Base-by-base conservation (phyloP, 768 basidiomycete species). In the Suillus subalutaceus region DNA sequence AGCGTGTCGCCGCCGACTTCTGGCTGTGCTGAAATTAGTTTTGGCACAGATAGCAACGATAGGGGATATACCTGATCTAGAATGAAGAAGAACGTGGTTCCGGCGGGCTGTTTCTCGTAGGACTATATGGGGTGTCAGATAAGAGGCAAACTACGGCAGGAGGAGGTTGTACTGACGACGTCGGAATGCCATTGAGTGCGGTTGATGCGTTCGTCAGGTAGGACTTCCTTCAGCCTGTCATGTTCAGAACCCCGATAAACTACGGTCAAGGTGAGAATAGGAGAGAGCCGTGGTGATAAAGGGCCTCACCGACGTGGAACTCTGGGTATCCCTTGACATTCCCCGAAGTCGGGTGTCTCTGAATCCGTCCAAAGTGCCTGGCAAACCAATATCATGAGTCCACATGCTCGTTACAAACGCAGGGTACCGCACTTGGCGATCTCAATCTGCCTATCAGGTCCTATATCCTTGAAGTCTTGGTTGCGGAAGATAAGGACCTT, bases 391-490 rank as follows among this genome's bases (percentile, higher is more conserved):
- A 40, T 37, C 3, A 35, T 48, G 23, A 35, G 55, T 41, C 12
- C 16, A n/a, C 18, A 13, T 6, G 2, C 12, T 6, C 35, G 3
- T n/a, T n/a, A 15, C 9, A 63, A 60, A 38, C 3, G 65, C 70
- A 18, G 35, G 12, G 30, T 30, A 46, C 2, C 57, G 20, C 58
- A 82, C 83, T 74, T 79, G 9, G 83, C 82, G 43, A 86, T 81
- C 70, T 83, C 85, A 66, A 86, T 83, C 67, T 86, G 86, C 63
- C 79, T 73, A 50, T 87, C 85, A 9, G 84, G 79, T 1, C 77
- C 75, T n/a, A 87, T 66, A 67, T 86, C 85, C 75, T 86, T 87
- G 77, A 88, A 87, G 73, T 88, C 84, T 68, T 88, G 87, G 74
- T 88, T 82, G 23, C 86, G 82, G 80, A 87, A 86, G 7, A 86